Conservation (phyloP, 805 yeast species). For the Hanseniaspora nectarophila region DNA sequence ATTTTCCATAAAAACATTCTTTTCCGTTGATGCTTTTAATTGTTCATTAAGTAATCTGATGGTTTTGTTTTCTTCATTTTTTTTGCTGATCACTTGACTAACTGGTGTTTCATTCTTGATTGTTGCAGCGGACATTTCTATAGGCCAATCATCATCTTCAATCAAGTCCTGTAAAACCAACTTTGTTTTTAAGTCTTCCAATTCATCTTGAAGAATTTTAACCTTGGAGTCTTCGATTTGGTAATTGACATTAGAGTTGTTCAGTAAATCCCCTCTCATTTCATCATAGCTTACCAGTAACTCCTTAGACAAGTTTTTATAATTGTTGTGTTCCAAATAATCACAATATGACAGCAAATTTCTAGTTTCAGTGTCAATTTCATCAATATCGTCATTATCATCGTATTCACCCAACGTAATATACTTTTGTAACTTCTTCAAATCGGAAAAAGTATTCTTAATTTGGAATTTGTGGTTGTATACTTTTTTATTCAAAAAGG, state of each 20-base stretch:
- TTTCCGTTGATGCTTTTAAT: slow-evolving; percentile 2
- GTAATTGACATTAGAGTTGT: slow-evolving; percentile 13
- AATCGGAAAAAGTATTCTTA: slow-evolving; percentile 2
- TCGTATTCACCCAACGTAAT: slow-evolving; percentile 13
- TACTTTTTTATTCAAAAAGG: background rate
- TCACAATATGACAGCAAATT: slow-evolving; percentile 32
- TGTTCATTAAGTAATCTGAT: background rate
- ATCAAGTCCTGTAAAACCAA: slow-evolving; percentile 62
- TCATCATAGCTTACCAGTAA: slow-evolving; percentile 32
- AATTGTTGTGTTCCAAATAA: slow-evolving; percentile 25
- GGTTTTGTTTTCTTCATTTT: background rate
- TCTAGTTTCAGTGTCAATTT: slow-evolving; percentile 15
- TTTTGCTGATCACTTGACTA: too few species aligned
- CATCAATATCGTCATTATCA: slow-evolving; percentile 4
- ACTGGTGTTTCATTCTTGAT: background rate
- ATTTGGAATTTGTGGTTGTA: slow-evolving; percentile 2
- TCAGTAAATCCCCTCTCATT: slow-evolving; percentile 23
- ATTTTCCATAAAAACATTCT: background rate
- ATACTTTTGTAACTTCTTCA: slow-evolving; percentile 10
- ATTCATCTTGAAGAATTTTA: slow-evolving; percentile 45
- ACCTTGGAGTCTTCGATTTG: slow-evolving; percentile 36
- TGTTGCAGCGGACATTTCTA: slow-evolving; percentile 29
- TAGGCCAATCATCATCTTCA: slow-evolving; percentile 38
- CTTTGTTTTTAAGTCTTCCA: slow-evolving; percentile 63
- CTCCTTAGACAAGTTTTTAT: slow-evolving; percentile 28